Conservation (phyloP, 2,329 filamentous ascomycete species). For the Colletotrichum lentis region DNA sequence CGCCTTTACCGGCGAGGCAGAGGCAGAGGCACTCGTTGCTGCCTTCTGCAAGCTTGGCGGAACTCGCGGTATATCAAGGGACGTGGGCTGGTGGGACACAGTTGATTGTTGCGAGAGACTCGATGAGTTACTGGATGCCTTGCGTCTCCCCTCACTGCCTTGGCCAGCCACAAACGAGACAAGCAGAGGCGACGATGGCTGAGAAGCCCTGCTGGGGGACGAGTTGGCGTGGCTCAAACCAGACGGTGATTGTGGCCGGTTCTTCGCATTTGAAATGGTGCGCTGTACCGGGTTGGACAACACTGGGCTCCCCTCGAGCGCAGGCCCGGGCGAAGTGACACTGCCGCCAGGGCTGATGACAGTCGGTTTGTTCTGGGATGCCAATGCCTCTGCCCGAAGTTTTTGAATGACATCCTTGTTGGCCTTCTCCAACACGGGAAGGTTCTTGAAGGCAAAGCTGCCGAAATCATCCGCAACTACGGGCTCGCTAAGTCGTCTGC, state of each 20-base stretch:
- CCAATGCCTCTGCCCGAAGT: slow-evolving; percentile 88
- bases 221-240: slow-evolving; percentile 80
- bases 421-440: slow-evolving; percentile 94
- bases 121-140: slow-evolving; percentile 90
- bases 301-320: slow-evolving; percentile 85
- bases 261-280: slow-evolving; percentile 84
- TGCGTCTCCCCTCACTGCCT: slow-evolving; percentile 79
- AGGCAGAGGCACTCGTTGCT: slow-evolving; percentile 59
- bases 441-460: slow-evolving; percentile 94
- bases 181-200: slow-evolving; percentile 78
- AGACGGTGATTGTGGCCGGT: slow-evolving; percentile 87
- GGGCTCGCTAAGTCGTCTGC: slow-evolving; percentile 88
- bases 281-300: slow-evolving; percentile 81
- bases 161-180: slow-evolving; percentile 93
- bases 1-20: slow-evolving; percentile 66
- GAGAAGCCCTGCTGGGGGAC: slow-evolving; percentile 83
- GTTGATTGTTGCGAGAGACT: slow-evolving; percentile 81
- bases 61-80: slow-evolving; percentile 74
- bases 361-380: slow-evolving; percentile 64
- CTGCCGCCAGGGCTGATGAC: slow-evolving; percentile 55
- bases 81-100: slow-evolving; percentile 72
- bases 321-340: slow-evolving; percentile 68
- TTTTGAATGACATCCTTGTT: slow-evolving; percentile 99
- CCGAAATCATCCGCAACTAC: slow-evolving; percentile 92
- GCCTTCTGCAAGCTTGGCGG: slow-evolving; percentile 68